Base-by-base conservation (phyloP, 2,329 filamentous ascomycete species). In the Delphinella strobiligena region DNA sequence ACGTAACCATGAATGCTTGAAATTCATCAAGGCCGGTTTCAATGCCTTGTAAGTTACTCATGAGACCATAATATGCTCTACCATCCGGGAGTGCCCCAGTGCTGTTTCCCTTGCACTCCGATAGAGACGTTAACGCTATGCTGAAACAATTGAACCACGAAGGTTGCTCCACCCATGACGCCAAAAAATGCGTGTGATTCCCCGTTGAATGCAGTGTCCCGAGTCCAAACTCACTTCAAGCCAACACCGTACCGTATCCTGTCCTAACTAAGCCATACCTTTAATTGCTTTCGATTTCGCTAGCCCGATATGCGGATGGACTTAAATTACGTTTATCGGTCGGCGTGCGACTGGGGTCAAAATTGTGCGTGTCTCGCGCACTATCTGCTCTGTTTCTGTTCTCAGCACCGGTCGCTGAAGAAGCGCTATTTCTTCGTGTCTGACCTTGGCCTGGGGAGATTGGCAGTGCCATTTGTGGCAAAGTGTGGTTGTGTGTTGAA, bases 401-500 rank as follows among this genome's bases (percentile, higher is more conserved):
- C n/a, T 47, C 36, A 5, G 45, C 34, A 12, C 39, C 37, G 4
- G 43, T 43, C 36, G 40, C 41, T 2, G 51, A 51, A 9, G 50
- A 50, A 19, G 46, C 39, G n/a, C 48, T 49, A 32, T 35, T 42
- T 37, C 51, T 46, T 40, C 48, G 53, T 29, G 47, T 52, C 9
- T 49, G 46, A 15, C 46, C 49, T n/a, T 52, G 44, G 17, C 53
- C 30, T 42, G 41, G 15, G 44, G 42, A 42, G n/a, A 31, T 16
- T 16, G 52, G 41, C 16, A 50, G 53, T n/a, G 48, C 38, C 29
- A 53, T 48, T 24, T 55, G 55, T 31, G 54, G 56, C 7, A 56
- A 48, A 37, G 47, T 53, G 47, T 57, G 54, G 43, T 49, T 56
- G 46, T 58, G 52, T 7, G 51, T 33, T 40, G 51, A 53, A 19